Evolutionary conservation across 352 stramenopile species (phyloP).

Genomic region (Lagenidium giganteum): DNA sequence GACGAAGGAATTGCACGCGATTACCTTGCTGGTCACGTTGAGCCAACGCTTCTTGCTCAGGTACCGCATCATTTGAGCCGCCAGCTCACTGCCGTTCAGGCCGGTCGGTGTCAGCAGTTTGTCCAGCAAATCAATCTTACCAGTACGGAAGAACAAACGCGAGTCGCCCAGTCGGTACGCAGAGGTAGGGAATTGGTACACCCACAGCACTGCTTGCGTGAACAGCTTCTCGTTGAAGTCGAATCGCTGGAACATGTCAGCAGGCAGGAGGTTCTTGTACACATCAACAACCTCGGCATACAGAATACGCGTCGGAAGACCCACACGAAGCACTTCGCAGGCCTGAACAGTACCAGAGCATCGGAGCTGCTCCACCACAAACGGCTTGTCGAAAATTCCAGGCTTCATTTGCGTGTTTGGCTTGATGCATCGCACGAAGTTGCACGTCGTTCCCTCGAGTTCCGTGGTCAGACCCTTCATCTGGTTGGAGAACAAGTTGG

Average conservation of each 20-base stretch:
- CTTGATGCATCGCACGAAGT: constrained; percentile 96
- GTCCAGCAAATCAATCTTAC: constrained; percentile 83
- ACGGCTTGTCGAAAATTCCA: constrained; percentile 70
- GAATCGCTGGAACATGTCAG: constrained; percentile 63
- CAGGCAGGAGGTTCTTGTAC: constrained; percentile 64
- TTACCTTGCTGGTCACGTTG: constrained; percentile 50
- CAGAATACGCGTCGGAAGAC: constrained; percentile 78
- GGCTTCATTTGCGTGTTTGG: constrained; percentile 93
- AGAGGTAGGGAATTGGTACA: constrained; percentile 66
- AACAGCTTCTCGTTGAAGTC: constrained; percentile 85
- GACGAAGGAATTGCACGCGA: constrained; percentile 71
- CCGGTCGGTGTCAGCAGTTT: constrained; percentile 57
- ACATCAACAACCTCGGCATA: constrained; percentile 84
- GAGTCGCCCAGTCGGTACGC: constrained; percentile 79
- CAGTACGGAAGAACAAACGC: constrained; percentile 80
- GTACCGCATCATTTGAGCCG: constrained; percentile 46
- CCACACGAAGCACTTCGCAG: constrained; percentile 77
- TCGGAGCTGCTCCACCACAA: constrained; percentile 69
- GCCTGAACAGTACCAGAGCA: constrained; percentile 74
- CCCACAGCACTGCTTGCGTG: constrained; percentile 76
- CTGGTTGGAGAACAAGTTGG: constrained; percentile 76
- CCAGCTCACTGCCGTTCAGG: constrained; percentile 22
- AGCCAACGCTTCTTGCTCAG: constrained; percentile 81
- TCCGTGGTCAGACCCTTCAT: constrained; percentile 82
- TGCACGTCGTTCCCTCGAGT: constrained; percentile 83